Evolutionary conservation across 176 grass and related monocot species (phyloP).

Genomic region (Chrysopogon serrulatus): DNA sequence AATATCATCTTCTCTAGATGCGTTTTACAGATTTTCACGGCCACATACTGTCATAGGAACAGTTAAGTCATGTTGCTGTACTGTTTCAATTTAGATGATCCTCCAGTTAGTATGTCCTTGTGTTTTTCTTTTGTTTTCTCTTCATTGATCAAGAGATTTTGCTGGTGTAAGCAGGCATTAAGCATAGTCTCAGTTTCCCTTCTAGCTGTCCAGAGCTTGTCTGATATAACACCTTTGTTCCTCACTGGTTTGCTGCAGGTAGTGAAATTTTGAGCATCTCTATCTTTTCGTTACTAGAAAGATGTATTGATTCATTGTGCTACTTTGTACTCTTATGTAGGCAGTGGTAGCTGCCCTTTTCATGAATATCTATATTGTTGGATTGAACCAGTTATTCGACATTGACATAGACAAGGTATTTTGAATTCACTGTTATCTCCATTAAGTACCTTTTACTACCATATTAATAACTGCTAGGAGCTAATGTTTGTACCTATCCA

Average conservation of each 20-base stretch:
- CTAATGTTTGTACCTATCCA: constrained; percentile 28
- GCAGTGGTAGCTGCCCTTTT: constrained; percentile 83
- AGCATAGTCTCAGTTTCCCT: constrained; percentile 98
- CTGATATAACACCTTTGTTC: constrained; percentile 88
- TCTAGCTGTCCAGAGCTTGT: constrained; percentile 65
- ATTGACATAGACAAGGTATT: constrained; percentile 97
- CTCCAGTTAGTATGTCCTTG: neutral
- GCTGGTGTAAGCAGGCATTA: constrained; percentile 62
- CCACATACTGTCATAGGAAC: constrained; percentile 99
- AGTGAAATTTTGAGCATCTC: constrained; percentile 34
- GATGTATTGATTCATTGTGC: constrained; percentile 10
- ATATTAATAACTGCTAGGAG: neutral
- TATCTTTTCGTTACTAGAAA: constrained; percentile 16
- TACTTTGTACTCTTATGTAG: constrained; percentile 31
- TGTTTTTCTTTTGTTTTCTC: neutral
- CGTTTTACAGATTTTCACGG: constrained; percentile 96
- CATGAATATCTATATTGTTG: constrained; percentile 99
- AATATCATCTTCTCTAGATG: constrained; percentile 65
- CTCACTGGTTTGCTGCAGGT: constrained; percentile 83
- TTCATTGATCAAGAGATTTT: constrained; percentile 20
- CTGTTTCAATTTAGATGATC: constrained; percentile 13
- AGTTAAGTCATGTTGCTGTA: constrained; percentile 53
- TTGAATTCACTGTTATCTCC: neutral
- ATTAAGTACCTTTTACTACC: neutral
- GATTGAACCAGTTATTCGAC: constrained; percentile 92